phyloP scores from a whole-genome alignment of 345 rosid genomes.

The Aquilaria malaccensis region DNA sequence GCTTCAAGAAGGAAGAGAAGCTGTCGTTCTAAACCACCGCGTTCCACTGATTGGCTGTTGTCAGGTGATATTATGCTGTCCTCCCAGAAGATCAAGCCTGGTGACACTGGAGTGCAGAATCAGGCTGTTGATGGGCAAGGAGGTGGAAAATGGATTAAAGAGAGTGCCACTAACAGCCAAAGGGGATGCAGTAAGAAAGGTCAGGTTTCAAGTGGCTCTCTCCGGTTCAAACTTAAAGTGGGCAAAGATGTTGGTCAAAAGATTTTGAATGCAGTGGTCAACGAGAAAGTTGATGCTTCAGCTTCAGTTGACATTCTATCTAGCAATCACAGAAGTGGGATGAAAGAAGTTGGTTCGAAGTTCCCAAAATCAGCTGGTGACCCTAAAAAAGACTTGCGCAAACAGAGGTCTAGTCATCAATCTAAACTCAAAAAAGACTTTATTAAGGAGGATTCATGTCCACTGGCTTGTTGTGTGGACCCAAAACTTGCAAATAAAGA shows the following conservation, averaged over 20 bases:
- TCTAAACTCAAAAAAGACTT: conserved; percentile 20
- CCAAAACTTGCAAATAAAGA: conserved; percentile 22
- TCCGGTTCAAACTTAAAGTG: conserved; percentile 77
- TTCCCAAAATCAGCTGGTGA: conserved; percentile 19
- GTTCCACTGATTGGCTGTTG: conserved; percentile 74
- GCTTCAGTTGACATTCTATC: conserved; percentile 23
- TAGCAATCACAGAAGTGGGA: conserved; percentile 14
- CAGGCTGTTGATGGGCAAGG: conserved; percentile 25
- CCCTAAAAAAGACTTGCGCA: conserved; percentile 26
- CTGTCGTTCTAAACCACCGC: conserved; percentile 49
- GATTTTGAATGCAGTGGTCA: conserved; percentile 27
- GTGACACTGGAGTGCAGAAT: conserved; percentile 25
- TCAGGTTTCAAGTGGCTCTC: conserved; percentile 35
- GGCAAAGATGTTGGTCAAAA: conserved; percentile 47
- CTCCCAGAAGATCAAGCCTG: conserved; percentile 32
- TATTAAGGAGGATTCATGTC: conserved; percentile 19
- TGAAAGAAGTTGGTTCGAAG: conserved; percentile 21
- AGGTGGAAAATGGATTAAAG: conserved; percentile 27
- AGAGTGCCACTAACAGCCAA: conserved; percentile 19
- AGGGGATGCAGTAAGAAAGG: conserved; percentile 28
- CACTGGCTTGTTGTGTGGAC: conserved; percentile 27
- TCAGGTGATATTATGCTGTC: conserved; percentile 36
- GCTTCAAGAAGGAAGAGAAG: conserved; percentile 67
- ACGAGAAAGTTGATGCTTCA: conserved; percentile 31
- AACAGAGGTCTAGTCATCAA: conserved; percentile 22